Evolutionary conservation across 305 asterid genomes (phyloP), one percentile per base, ranked within the genome.

Genomic region (Petunia hybrid): DNA sequence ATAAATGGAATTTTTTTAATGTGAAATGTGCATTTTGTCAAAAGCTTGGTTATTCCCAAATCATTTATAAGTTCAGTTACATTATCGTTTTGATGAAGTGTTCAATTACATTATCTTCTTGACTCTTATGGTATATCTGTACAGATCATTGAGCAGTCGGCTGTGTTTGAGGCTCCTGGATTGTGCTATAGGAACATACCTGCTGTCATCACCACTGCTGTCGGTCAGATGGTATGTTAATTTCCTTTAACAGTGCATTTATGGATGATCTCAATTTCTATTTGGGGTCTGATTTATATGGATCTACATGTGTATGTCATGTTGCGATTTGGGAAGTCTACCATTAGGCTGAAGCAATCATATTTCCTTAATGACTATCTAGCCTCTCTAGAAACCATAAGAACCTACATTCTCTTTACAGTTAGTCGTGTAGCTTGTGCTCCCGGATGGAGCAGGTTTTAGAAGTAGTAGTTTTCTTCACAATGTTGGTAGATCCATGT

Each of bases 131-230:
- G 73, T 74, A 39, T 71, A 16, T 40, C 45, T 38, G 70, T 82
- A 22, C 89, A 94, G 97, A 87, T 94, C 81, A 90, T 90, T 82
- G 98, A 94, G 83, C 97, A 89, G 86, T 94, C 99, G 1, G 89
- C 88, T 48, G 86, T 87, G 69, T 87, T 91, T 84, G 89, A 89
- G 84, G 96, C 89, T 81, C 90, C 87, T 77, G 93, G 89, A 56
- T 85, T 91, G 81, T 88, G 82, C 59, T 87, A 80, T 73, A 85
- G 91, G 82, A 82, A 77, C 88, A 85, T 80, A 71, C 97, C 96
- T 35, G 87, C 90, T 83, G 81, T 88, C 71, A 60, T 95, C 82
- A 85, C 92, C 81, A 93, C 97, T 81, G 94, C 96, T 69, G 90
- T 89, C 83, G 97, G 95, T 79, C 98, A 93, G 86, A 95, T 95